phyloP scores from a whole-genome alignment of 2,329 filamentous ascomycete species.

The Arthrocladium fulminans region DNA sequence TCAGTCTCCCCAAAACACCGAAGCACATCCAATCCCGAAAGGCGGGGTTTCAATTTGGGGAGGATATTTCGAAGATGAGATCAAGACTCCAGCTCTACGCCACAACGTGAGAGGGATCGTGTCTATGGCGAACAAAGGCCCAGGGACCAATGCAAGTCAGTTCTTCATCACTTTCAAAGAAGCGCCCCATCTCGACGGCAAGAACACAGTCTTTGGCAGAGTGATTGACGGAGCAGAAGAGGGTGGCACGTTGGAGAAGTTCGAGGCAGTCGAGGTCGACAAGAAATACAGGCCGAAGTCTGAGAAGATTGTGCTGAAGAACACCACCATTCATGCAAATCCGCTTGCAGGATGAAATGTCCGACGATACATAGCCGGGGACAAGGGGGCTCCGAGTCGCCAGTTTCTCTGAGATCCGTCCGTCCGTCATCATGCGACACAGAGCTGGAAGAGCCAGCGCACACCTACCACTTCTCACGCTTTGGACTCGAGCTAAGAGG shows the following conservation, averaged over 20 bases:
- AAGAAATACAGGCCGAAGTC: conserved; percentile 50
- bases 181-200: conserved; percentile 55
- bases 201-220: conserved; percentile 58
- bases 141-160: conserved; percentile 50
- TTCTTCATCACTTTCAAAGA: conserved; percentile 57
- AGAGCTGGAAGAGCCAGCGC: no score
- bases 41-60: conserved; percentile 50
- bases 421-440: not conserved
- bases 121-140: conserved; percentile 52
- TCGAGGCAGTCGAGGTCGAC: conserved; percentile 51
- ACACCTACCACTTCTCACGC: no score
- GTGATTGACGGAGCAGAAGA: conserved; percentile 43
- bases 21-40: conserved; percentile 42
- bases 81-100: conserved; percentile 46
- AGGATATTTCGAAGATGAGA: conserved; percentile 53
- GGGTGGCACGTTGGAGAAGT: conserved; percentile 46
- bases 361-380: no score
- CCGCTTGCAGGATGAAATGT: conserved; percentile 54
- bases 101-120: conserved; percentile 51
- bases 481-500: no score
- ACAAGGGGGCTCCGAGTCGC: no score
- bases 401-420: no score
- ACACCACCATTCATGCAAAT: conserved; percentile 55
- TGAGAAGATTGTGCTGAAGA: conserved; percentile 47
- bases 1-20: conserved; percentile 32